phyloP scores from a whole-genome alignment of 257 asterid species.

The Lantana camara region DNA sequence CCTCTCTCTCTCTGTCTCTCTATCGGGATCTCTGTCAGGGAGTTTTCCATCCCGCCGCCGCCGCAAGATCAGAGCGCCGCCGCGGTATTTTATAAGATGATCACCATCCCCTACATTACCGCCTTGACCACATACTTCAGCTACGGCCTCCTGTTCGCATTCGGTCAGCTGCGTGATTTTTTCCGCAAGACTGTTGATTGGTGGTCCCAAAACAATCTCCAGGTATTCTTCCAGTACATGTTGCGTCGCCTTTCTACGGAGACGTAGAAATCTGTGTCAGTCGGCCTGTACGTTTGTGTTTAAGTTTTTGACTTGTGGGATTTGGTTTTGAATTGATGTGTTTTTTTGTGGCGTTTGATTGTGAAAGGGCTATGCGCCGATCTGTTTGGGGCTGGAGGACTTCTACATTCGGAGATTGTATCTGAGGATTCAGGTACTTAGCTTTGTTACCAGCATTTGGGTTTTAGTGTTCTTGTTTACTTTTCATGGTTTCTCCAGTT shows the following conservation, averaged over 20 bases:
- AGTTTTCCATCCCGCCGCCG: conserved; percentile 33
- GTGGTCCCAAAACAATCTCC: conserved; percentile 73
- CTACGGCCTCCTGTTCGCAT: conserved; percentile 93
- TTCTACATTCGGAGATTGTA: conserved; percentile 89
- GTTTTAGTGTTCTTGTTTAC: background rate
- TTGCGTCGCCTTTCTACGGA: background rate
- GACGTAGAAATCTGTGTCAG: background rate
- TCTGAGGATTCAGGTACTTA: conserved; percentile 80
- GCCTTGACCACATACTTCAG: conserved; percentile 96
- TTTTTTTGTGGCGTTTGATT: conserved; percentile 21
- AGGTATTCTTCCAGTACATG: conserved; percentile 40
- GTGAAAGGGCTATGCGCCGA: conserved; percentile 95
- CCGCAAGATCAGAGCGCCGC: conserved; percentile 46
- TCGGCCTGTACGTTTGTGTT: background rate
- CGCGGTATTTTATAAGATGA: conserved; percentile 52
- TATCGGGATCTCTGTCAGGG: conserved; percentile 36
- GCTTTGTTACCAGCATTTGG: background rate
- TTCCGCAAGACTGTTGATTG: conserved; percentile 73
- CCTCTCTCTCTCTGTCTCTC: conserved; percentile 32
- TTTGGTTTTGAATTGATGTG: conserved; percentile 19
- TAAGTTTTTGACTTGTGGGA: background rate
- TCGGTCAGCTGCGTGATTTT: conserved; percentile 93
- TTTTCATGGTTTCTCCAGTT: background rate
- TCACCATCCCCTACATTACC: conserved; percentile 86
- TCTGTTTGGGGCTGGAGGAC: conserved; percentile 98